Base-by-base conservation (phyloP, 2,329 filamentous ascomycete species). In the Coniochaeta hoffmannii region DNA sequence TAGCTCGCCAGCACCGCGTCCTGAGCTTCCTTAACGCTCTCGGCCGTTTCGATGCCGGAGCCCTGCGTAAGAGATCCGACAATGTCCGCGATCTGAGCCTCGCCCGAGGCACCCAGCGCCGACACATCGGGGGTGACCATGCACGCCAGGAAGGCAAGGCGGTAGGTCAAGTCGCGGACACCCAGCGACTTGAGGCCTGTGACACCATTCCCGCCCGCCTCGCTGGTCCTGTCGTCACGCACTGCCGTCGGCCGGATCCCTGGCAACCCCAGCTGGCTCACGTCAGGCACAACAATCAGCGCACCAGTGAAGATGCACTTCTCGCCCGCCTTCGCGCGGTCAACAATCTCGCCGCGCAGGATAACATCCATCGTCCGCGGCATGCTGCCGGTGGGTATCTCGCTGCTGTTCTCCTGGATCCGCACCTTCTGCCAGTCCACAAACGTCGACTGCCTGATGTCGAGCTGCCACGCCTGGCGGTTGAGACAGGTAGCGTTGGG, bases 361-460 rank as follows among this genome's bases (percentile, higher is more conserved):
- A 99, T 97, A 41, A 99, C 88, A 66, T 99, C 94, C 83, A 99
- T 94, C 2, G 94, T 99, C 57, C 94, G 83, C 24, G 94, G 94
- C 94, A 99, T 99, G 73, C 92, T 97, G 55, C 94, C 94, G 0
- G 94, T 99, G 0, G 94, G 94, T 35, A 99, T 99, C 69, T 99
- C 94, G 4, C 93, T 93, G 62, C 91, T 96, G 75, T 97, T 99
- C 72, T 99, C 94, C 72, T 99, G 94, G 59, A 97, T 90, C 60
- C 95, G 89, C 24, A 97, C 91, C 70, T 97, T 97, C 69, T 99
- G 94, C 94, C 94, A 99, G 73, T 99, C 94, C 59, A 99, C 89
- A 68, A 99, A 99, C 0, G 92, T 97, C 70, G 92, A 97, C 70
- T 96, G 93, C 44, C 90, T 82, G 65, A 99, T 97, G 64, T 99